Evolutionary conservation across 345 rosid species (phyloP).

Genomic region (Lenwebbia sp.): DNA sequence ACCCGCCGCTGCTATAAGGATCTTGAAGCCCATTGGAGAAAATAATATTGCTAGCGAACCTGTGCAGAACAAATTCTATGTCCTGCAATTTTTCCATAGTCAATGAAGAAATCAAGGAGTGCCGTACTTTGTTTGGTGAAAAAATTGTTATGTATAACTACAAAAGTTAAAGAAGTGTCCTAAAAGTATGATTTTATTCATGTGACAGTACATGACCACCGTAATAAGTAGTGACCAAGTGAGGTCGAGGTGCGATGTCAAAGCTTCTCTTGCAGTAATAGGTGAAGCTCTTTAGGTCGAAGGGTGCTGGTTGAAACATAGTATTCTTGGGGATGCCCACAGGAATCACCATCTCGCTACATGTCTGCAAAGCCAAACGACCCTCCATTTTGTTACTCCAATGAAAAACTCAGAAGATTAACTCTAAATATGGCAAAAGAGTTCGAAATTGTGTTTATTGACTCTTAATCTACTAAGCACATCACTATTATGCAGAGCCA

Average conservation of each 20-base stretch:
- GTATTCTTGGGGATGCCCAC: not conserved
- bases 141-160: too few relatives aligned
- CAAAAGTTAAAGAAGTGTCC: too few relatives aligned
- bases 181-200: too few relatives aligned
- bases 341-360: too few relatives aligned
- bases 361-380: not conserved
- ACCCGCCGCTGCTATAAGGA: conserved; percentile 51
- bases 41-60: conserved; percentile 43
- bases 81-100: conserved; percentile 16
- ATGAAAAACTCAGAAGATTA: not conserved
- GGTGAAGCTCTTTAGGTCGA: not conserved
- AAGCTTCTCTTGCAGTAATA: not conserved
- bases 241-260: conserved; percentile 35
- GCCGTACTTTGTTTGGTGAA: too few relatives aligned
- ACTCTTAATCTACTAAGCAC: too few relatives aligned
- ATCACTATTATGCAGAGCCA: too few relatives aligned
- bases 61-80: conserved; percentile 21
- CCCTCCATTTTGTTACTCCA: not conserved
- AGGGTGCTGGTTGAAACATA: not conserved
- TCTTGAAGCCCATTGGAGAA: conserved; percentile 52
- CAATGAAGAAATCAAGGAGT: not conserved
- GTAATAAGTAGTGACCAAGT: conserved; percentile 41
- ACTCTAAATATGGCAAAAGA: too few relatives aligned
- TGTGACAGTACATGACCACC: conserved; percentile 27
- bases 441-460: too few relatives aligned